Conservation (phyloP, 1,139 yeast genomes). For the Pichia sp. region DNA sequence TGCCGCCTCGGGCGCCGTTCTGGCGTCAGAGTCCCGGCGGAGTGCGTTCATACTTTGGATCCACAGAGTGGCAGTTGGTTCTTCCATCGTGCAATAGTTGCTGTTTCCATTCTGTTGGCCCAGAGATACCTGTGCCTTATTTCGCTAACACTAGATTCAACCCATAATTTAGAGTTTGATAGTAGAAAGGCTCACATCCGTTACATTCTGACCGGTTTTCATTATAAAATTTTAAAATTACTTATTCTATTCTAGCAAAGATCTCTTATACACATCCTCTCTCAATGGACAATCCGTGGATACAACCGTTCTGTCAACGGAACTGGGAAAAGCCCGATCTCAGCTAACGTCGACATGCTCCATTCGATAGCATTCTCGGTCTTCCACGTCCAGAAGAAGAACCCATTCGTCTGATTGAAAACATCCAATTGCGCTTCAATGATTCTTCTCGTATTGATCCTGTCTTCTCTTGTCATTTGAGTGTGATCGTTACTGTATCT, state of each 20-base stretch:
- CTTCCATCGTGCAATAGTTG: conserved; percentile 8
- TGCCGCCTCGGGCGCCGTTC: conserved; percentile 7
- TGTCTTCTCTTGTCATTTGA: conserved; percentile 62
- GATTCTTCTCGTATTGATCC: conserved; percentile 59
- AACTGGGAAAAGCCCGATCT: conserved; percentile 67
- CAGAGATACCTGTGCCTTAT: conserved; percentile 28
- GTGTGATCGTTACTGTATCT: conserved; percentile 50
- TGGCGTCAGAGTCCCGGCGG: not conserved
- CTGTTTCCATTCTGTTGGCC: conserved; percentile 18
- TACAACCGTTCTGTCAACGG: conserved; percentile 66
- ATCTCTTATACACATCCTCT: not conserved
- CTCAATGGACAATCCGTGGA: conserved; percentile 40
- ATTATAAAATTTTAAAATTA: too few species aligned
- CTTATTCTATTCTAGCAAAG: conserved; percentile 1
- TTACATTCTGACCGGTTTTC: too few species aligned
- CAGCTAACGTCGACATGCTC: conserved; percentile 67
- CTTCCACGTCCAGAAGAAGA: conserved; percentile 94
- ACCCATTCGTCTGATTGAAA: conserved; percentile 70
- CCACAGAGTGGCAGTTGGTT: not conserved
- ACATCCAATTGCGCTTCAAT: conserved; percentile 92
- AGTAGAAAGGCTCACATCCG: conserved; percentile 34
- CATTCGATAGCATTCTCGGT: conserved; percentile 85
- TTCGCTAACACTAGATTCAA: conserved; percentile 36
- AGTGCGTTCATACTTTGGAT: conserved; percentile 1
- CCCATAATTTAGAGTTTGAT: conserved; percentile 35